Evolutionary conservation across 106 monocot species (phyloP).

Genomic region (Dioscorea alata): DNA sequence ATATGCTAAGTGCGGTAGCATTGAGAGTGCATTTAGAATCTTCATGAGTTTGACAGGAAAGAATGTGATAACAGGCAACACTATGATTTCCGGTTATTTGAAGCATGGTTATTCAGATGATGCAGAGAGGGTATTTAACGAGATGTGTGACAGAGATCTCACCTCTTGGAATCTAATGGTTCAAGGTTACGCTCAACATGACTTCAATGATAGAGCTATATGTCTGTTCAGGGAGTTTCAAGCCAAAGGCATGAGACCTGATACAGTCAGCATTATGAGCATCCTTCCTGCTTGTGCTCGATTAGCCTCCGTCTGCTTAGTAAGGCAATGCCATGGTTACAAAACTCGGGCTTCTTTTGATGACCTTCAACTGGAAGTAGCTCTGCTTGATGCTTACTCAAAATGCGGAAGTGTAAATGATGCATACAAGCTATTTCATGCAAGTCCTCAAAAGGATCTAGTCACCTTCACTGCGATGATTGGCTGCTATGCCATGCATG

Average conservation of each 20-base stretch:
- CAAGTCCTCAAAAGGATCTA: conserved; percentile 32
- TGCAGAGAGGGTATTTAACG: conserved; percentile 37
- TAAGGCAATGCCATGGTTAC: conserved; percentile 60
- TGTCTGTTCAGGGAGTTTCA: conserved; percentile 33
- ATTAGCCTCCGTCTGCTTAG: conserved; percentile 27
- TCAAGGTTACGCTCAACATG: conserved; percentile 38
- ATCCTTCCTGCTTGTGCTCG: conserved; percentile 41
- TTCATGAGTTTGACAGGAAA: conserved; percentile 23
- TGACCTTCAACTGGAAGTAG: conserved; percentile 40
- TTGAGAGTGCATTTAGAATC: conserved; percentile 18
- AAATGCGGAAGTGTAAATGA: conserved; percentile 58
- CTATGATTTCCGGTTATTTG: conserved; percentile 51
- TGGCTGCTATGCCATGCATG: conserved; percentile 49
- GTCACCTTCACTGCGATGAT: conserved; percentile 55
- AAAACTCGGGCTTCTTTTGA: conserved; percentile 24
- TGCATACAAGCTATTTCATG: conserved; percentile 32
- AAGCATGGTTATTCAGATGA: conserved; percentile 36
- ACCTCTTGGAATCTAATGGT: conserved; percentile 62
- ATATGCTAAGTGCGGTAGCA: conserved; percentile 41
- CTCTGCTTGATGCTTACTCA: conserved; percentile 54
- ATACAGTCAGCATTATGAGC: conserved; percentile 41
- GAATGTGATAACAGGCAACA: conserved; percentile 46
- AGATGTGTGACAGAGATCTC: conserved; percentile 41
- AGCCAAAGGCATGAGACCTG: conserved; percentile 23
- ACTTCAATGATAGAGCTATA: conserved; percentile 24